Conservation (phyloP, 2,329 filamentous ascomycete genomes). For the Phialophora expanda region DNA sequence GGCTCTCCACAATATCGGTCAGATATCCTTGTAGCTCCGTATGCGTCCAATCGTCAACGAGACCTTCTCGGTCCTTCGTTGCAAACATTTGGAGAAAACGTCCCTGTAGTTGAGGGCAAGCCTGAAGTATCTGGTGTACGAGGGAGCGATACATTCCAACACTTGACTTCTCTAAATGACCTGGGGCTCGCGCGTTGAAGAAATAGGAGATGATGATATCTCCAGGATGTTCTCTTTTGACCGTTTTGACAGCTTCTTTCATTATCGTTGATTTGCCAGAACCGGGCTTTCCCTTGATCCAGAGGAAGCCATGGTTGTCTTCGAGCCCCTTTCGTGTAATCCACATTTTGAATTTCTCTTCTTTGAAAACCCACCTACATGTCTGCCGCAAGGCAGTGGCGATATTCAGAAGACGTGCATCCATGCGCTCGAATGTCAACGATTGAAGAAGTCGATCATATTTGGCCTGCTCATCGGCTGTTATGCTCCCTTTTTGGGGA, state of each 20-base stretch:
- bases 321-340: constrained; percentile 38
- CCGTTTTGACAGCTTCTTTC: constrained; percentile 47
- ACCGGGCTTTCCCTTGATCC: constrained; percentile 50
- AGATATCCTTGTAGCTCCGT: constrained; percentile 39
- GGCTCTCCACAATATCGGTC: constrained; percentile 5
- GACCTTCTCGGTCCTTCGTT: neutral
- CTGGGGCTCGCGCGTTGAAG: constrained; percentile 1
- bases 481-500: neutral
- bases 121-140: neutral
- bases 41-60: neutral
- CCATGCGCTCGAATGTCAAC: constrained; percentile 49
- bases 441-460: constrained; percentile 37
- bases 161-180: constrained; percentile 2
- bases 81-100: neutral
- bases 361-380: constrained; percentile 51
- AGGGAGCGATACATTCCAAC: neutral
- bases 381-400: constrained; percentile 47
- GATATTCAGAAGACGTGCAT: constrained; percentile 48
- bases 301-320: constrained; percentile 42
- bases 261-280: constrained; percentile 55
- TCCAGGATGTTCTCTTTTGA: constrained; percentile 24
- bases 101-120: neutral
- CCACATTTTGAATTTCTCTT: constrained; percentile 48
- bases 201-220: neutral
- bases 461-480: neutral